These are phyloP conservation scores for Selaginella moellendorffii DNA, from an alignment of 75 land plant species.

Conservation along the genomic window DNA sequence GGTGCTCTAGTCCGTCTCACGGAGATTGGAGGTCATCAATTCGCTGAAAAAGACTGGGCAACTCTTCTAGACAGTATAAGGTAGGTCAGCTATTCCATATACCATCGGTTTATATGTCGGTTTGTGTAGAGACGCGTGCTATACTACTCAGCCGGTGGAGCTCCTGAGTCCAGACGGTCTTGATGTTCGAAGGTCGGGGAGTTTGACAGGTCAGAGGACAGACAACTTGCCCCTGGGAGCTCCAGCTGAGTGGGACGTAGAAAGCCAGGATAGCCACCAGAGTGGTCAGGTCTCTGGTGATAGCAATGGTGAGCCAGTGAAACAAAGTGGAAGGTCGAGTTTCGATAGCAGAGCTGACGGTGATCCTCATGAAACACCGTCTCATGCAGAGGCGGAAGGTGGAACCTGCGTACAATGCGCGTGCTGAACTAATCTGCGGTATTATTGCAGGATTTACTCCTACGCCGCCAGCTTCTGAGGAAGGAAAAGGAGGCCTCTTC, in stretches of 20 bases:
- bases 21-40: slow-evolving; percentile 93
- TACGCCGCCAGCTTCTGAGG: slow-evolving; percentile 8
- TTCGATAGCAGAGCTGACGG: slow-evolving; percentile 15
- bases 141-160: slow-evolving; percentile 93
- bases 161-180: slow-evolving; percentile 32
- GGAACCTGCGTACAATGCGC: background rate
- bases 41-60: slow-evolving; percentile 78
- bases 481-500: slow-evolving; percentile 9
- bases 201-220: background rate
- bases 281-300: slow-evolving; percentile 16
- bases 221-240: slow-evolving; percentile 10
- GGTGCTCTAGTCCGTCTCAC: slow-evolving; percentile 90
- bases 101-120: slow-evolving; percentile 10
- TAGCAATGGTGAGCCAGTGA: slow-evolving; percentile 21
- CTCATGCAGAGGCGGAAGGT: slow-evolving; percentile 51
- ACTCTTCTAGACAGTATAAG: slow-evolving; percentile 70
- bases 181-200: background rate
- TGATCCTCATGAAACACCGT: slow-evolving; percentile 19
- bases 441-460: background rate
- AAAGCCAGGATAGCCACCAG: slow-evolving; percentile 3
- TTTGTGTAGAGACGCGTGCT: slow-evolving; percentile 49
- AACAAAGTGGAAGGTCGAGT: slow-evolving; percentile 14
- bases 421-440: background rate
- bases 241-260: slow-evolving; percentile 1
- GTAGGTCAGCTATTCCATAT: slow-evolving; percentile 31